These are phyloP conservation scores for Candida stauntonica DNA, from an alignment of 805 yeast genomes.

Conservation along the genomic window DNA sequence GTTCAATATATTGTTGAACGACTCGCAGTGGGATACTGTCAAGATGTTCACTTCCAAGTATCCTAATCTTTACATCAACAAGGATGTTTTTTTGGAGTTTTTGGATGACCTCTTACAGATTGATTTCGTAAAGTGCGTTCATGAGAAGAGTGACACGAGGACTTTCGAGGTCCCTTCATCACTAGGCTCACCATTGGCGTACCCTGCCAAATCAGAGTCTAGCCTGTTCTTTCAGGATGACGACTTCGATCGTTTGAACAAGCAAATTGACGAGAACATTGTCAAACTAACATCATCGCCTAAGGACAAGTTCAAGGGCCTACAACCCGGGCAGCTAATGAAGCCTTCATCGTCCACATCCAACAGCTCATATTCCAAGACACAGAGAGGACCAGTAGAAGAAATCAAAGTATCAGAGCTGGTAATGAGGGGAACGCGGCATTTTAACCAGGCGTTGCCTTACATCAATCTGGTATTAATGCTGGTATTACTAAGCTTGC, in stretches of 20 bases:
- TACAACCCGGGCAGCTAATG: not conserved
- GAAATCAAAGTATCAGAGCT: conserved; percentile 3
- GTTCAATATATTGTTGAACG: conserved; percentile 12
- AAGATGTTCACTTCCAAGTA: conserved; percentile 13
- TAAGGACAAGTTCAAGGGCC: not conserved
- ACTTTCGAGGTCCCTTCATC: conserved; percentile 11
- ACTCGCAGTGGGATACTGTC: conserved; percentile 12
- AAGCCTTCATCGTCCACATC: not conserved
- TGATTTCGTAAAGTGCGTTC: conserved; percentile 14
- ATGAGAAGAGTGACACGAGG: conserved; percentile 10
- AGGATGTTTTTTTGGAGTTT: conserved; percentile 12
- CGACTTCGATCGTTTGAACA: conserved; percentile 4
- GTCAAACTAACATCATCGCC: conserved; percentile 1
- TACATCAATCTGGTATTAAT: conserved; percentile 9
- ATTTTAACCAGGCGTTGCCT: conserved; percentile 1
- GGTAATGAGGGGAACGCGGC: not conserved
- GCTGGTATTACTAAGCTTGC: conserved; percentile 4
- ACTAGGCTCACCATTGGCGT: conserved; percentile 14
- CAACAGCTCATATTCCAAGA: not conserved
- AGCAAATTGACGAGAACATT: conserved; percentile 8
- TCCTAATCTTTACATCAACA: conserved; percentile 12
- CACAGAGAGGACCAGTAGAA: not conserved
- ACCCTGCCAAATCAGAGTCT: conserved; percentile 2
- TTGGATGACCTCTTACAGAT: conserved; percentile 15
- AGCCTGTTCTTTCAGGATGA: conserved; percentile 1